Evolutionary conservation across 257 asterid genomes (phyloP).

Genomic region (Perilla frutescens): DNA sequence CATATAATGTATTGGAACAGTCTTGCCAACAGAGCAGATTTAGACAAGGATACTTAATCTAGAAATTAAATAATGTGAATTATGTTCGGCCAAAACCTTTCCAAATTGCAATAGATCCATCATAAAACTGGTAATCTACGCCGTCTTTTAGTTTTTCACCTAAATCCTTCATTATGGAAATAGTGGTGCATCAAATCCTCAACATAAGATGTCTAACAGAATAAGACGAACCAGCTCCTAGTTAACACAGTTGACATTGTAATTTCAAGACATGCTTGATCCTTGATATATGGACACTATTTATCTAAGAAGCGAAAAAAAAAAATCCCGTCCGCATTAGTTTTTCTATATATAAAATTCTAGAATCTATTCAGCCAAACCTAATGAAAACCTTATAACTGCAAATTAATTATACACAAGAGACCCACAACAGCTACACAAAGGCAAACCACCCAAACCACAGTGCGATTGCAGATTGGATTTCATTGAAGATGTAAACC

Average conservation of each 20-base stretch:
- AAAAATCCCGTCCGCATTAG: neutral
- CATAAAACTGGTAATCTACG: neutral
- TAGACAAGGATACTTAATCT: neutral
- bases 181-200: neutral
- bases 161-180: conserved; percentile 1
- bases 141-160: neutral
- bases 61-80: neutral
- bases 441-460: conserved; percentile 17
- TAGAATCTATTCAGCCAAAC: neutral
- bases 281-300: neutral
- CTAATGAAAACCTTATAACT: conserved; percentile 11
- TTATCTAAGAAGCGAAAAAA: neutral
- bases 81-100: neutral
- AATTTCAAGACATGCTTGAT: neutral
- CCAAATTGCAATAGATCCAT: neutral
- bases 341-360: neutral
- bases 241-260: neutral
- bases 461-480: conserved; percentile 6
- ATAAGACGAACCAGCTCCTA: neutral
- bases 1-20: neutral
- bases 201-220: neutral
- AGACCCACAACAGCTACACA: conserved; percentile 5
- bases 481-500: neutral
- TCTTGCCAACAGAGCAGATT: neutral
- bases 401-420: neutral